A percentile compares a stretch with the other conserved stretches of the same genome.
Conservation (phyloP, 1,284 basidiomycete species). For the Apiotrichum brassicae region DNA sequence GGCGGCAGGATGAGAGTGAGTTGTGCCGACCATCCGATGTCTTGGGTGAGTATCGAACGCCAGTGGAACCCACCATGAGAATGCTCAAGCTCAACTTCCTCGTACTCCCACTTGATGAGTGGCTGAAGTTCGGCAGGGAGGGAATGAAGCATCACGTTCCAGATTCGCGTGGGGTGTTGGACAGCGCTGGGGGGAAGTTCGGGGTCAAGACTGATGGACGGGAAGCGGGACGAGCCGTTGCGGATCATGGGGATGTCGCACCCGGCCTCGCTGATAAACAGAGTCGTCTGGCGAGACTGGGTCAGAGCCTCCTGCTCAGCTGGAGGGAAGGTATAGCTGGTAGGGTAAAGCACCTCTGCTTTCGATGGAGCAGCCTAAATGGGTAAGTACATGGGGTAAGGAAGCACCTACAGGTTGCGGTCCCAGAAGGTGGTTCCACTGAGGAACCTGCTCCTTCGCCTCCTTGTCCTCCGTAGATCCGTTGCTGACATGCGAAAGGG, state of each 20-base stretch:
- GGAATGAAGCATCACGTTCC: constrained; percentile 33
- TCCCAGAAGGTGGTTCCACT: not conserved
- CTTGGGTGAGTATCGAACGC: not conserved
- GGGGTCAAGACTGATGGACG: constrained; percentile 6
- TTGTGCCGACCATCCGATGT: constrained; percentile 12
- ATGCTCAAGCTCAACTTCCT: constrained; percentile 1
- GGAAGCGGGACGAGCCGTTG: not conserved
- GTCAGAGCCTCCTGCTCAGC: not conserved
- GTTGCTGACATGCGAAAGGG: not conserved
- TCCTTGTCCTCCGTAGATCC: not conserved
- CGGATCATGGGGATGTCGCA: constrained; percentile 12
- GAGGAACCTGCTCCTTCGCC: not conserved
- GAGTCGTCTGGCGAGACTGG: not conserved
- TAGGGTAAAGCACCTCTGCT: not conserved
- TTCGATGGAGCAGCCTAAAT: too few species aligned
- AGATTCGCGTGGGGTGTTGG: constrained; percentile 34
- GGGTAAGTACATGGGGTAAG: too few species aligned
- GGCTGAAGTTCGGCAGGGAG: constrained; percentile 26
- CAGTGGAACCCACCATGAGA: not conserved
- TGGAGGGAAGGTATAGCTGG: not conserved
- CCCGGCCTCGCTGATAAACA: constrained; percentile 1
- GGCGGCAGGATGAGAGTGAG: constrained; percentile 31
- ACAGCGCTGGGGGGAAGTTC: constrained; percentile 27
- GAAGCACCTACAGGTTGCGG: not conserved
- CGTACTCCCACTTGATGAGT: constrained; percentile 31